Percentiles rank a stretch among this genome's conserved stretches.
phyloP scores from a whole-genome alignment of 2,329 filamentous ascomycete genomes.

The Sphaerulina populicola region DNA sequence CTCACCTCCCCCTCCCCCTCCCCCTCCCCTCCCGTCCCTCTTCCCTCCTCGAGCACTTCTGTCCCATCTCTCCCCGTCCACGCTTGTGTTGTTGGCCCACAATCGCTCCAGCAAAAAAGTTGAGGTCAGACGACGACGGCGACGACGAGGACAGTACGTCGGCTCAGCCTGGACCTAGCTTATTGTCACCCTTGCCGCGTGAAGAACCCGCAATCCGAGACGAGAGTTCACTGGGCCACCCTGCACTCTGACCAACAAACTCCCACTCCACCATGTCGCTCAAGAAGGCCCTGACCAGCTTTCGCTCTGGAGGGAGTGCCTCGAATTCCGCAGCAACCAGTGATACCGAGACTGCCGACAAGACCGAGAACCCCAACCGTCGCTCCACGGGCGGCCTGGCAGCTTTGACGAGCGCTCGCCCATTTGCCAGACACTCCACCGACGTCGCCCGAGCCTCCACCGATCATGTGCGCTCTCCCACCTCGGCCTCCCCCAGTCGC shows the following conservation, averaged over 20 bases:
- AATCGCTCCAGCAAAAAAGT: background rate
- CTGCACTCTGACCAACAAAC: background rate
- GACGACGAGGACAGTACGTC: background rate
- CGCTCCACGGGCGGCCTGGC: conserved; percentile 23
- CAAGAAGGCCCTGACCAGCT: conserved; percentile 41
- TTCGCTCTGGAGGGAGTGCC: conserved; percentile 33
- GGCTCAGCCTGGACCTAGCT: background rate
- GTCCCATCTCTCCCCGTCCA: too few relatives aligned
- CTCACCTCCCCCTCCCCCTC: too few relatives aligned
- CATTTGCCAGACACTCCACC: conserved; percentile 17
- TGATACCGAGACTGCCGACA: conserved; percentile 16
- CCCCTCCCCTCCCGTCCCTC: too few relatives aligned
- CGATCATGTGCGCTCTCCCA: conserved; percentile 12
- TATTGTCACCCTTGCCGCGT: background rate
- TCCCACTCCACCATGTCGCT: conserved; percentile 29
- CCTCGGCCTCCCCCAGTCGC: conserved; percentile 17
- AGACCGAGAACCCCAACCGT: conserved; percentile 15
- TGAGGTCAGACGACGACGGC: background rate
- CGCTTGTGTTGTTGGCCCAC: background rate
- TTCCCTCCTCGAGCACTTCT: background rate
- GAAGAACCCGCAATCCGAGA: background rate
- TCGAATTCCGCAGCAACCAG: conserved; percentile 22
- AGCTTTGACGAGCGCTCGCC: conserved; percentile 23
- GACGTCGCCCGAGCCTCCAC: conserved; percentile 14
- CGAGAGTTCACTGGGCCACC: background rate